Base-by-base conservation (phyloP, 495 filamentous ascomycete genomes). In the Lophium mytilinum region DNA sequence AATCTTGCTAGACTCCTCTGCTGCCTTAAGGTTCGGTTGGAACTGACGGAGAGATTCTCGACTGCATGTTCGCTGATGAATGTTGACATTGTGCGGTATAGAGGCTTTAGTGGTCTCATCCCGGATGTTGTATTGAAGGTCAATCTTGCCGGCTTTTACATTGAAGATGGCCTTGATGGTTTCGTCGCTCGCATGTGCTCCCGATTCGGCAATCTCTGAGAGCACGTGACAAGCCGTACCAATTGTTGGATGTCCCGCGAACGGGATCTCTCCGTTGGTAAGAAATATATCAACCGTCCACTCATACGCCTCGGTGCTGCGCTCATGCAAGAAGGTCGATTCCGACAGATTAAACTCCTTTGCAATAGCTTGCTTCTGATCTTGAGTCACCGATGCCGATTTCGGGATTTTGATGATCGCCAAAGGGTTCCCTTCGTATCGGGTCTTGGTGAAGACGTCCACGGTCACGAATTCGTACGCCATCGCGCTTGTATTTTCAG, bases 331-430 rank as follows among this genome's bases (percentile, higher is more conserved):
- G 69, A 92, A 95, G 47, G 90, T 85, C 0, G 85, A 91, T 65
- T 94, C 89, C 1, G 87, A 90, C 58, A 89, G 77, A 61, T 92
- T 92, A 82, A 93, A 94, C 69, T 95, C 89, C 37, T 69, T 64
- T 3, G 88, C 82, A 42, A 94, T 84, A 42, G 62, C 68, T 69
- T 85, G 85, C 66, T 87, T 88, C 57, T 76, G 71, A 0, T 73
- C 67, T 57, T 83, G 80, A n/a, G 66, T 66, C 50, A 83, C 56
- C 9, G 19, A 18, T 37, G 19, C 37, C 36, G 56, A 55, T 8
- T 52, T 9, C 0, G 82, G 80, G 36, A 87, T 60, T 40, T 74
- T 61, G 47, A 88, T 76, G 3, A 89, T 74, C 34, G 84, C 85
- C 10, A 90, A 76, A 5, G 83, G 85, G 64, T 89, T 90, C 54